Conservation (phyloP, 345 rosid genomes). For the Eucalyptus pumila region DNA sequence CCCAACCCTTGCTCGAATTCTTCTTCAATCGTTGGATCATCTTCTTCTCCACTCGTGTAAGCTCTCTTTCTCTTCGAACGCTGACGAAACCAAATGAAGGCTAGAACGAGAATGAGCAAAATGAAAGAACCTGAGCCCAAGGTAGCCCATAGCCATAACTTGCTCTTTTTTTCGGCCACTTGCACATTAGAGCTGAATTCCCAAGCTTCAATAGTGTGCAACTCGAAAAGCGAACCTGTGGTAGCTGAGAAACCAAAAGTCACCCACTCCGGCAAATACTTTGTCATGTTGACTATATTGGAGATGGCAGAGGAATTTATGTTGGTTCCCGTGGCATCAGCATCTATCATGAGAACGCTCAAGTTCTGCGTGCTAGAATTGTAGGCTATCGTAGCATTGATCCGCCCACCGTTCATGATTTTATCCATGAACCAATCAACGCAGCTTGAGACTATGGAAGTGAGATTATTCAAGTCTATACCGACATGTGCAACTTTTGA, state of each 20-base stretch:
- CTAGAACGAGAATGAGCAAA: background rate
- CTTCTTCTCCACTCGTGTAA: background rate
- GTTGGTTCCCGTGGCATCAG: background rate
- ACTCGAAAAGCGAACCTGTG: background rate
- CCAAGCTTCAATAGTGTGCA: background rate
- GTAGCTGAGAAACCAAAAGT: constrained; percentile 9
- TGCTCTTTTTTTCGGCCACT: background rate
- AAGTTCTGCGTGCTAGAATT: background rate
- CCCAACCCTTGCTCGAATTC: background rate
- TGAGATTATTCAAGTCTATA: too few relatives aligned
- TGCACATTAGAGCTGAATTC: background rate
- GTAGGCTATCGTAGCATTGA: background rate
- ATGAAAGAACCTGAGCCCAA: background rate
- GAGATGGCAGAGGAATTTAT: background rate
- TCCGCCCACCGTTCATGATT: background rate
- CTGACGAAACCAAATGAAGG: background rate
- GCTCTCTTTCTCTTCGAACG: background rate
- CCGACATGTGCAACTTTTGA: background rate
- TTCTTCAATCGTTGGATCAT: background rate
- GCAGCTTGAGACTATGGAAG: too few relatives aligned
- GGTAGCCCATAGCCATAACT: background rate
- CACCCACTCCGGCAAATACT: constrained; percentile 4
- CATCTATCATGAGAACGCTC: background rate
- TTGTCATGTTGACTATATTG: background rate
- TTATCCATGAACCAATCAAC: too few relatives aligned